These are phyloP conservation scores for Starmerella ratchasimensis DNA, from an alignment of 805 yeast species.

Conservation along the genomic window DNA sequence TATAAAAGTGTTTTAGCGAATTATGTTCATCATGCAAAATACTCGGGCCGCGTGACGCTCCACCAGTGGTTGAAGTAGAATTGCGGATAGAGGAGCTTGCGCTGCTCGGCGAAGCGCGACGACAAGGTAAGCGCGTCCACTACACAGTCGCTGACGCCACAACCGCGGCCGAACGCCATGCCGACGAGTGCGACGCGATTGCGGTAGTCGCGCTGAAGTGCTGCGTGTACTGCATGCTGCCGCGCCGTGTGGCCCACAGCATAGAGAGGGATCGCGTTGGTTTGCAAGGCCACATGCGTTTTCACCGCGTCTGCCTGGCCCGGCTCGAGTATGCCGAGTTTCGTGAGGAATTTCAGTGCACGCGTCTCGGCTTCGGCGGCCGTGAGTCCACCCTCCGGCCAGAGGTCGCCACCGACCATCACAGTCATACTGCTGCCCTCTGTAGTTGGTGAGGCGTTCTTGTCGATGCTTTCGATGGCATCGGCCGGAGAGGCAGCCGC, in stretches of 20 bases:
- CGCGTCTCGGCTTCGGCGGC: constrained; percentile 18
- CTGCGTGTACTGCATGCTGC: constrained; percentile 27
- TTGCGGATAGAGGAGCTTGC: constrained; percentile 23
- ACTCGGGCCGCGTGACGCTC: constrained; percentile 20
- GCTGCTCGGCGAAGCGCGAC: constrained; percentile 23
- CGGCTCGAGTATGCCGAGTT: constrained; percentile 27
- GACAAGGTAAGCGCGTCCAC: constrained; percentile 50
- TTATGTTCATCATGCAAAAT: constrained; percentile 20
- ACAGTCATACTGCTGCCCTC: constrained; percentile 62
- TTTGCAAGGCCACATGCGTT: constrained; percentile 29
- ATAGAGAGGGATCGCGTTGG: constrained; percentile 66
- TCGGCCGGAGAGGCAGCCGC: no score
- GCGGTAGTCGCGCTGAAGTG: constrained; percentile 28
- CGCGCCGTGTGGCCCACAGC: constrained; percentile 50
- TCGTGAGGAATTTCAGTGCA: constrained; percentile 30
- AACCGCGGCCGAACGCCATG: constrained; percentile 62
- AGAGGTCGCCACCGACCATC: constrained; percentile 79
- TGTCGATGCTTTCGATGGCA: no score
- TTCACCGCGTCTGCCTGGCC: constrained; percentile 17
- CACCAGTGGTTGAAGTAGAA: constrained; percentile 23
- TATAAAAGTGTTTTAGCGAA: no score
- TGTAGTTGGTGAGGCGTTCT: neutral
- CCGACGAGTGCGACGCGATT: constrained; percentile 53
- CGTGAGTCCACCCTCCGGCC: constrained; percentile 27
- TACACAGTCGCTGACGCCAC: constrained; percentile 84